phyloP scores from a whole-genome alignment of 2,329 filamentous ascomycete genomes.

The Colletotrichum gigasporum region DNA sequence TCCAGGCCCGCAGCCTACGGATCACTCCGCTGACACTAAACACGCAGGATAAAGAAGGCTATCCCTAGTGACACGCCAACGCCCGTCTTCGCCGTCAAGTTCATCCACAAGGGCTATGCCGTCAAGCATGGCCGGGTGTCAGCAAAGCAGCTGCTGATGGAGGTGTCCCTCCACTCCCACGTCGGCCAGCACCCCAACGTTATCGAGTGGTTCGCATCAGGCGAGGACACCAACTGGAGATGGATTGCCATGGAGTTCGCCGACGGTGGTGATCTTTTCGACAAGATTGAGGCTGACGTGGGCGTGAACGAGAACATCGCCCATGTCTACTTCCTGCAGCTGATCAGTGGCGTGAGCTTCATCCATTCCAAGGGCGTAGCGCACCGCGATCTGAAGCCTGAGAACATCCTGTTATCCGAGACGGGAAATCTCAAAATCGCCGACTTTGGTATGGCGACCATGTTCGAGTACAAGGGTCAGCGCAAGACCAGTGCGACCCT shows the following conservation, averaged over 20 bases:
- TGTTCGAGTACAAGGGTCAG: constrained; percentile 90
- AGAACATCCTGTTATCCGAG: constrained; percentile 90
- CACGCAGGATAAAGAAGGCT: constrained; percentile 87
- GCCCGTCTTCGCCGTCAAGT: constrained; percentile 95
- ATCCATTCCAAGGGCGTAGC: constrained; percentile 97
- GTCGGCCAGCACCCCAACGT: constrained; percentile 92
- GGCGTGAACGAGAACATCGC: constrained; percentile 95
- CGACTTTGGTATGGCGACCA: constrained; percentile 94
- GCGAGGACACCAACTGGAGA: constrained; percentile 86
- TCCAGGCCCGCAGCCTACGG: background rate
- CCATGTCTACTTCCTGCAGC: constrained; percentile 94
- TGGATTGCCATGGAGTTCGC: constrained; percentile 99
- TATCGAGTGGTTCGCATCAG: constrained; percentile 89
- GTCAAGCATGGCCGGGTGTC: constrained; percentile 88
- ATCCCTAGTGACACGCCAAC: constrained; percentile 73
- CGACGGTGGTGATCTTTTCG: constrained; percentile 94
- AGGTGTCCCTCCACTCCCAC: constrained; percentile 88
- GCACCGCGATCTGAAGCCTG: constrained; percentile 91
- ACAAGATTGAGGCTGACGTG: constrained; percentile 98
- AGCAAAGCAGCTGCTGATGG: constrained; percentile 88
- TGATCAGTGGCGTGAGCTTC: constrained; percentile 89
- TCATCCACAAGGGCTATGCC: constrained; percentile 98
- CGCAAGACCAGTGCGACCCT: constrained; percentile 86
- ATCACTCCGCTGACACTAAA: constrained; percentile 18
- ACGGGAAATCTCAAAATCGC: constrained; percentile 92